These are phyloP conservation scores for Cubamyces sp. DNA, from an alignment of 768 basidiomycete species.

Conservation along the genomic window DNA sequence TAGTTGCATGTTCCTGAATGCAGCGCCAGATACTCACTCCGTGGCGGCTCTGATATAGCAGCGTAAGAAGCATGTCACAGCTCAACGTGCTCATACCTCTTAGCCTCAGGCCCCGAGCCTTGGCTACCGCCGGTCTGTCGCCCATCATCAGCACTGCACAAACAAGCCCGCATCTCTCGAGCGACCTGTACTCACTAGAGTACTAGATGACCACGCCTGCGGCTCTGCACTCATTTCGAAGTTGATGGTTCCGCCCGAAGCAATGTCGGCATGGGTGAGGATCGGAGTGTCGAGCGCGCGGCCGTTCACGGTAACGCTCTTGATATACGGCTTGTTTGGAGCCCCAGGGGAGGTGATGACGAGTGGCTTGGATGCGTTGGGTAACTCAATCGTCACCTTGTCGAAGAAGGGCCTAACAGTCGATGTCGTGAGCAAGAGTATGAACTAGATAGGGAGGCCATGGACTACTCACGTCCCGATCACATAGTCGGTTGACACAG, in stretches of 20 bases:
- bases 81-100: constrained; percentile 19
- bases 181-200: constrained; percentile 23
- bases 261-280: constrained; percentile 65
- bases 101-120: neutral
- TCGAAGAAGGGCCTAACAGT: constrained; percentile 53
- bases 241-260: constrained; percentile 54
- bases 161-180: too few relatives aligned
- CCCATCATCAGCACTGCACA: neutral
- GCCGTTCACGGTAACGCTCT: constrained; percentile 62
- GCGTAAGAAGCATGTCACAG: constrained; percentile 6
- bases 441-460: neutral
- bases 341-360: constrained; percentile 62
- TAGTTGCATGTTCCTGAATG: too few relatives aligned
- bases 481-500: constrained; percentile 74
- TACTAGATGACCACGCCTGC: constrained; percentile 46
- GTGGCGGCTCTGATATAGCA: neutral
- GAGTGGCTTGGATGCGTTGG: constrained; percentile 44
- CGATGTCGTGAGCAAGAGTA: neutral
- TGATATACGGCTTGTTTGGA: constrained; percentile 60
- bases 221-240: constrained; percentile 68
- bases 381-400: constrained; percentile 57
- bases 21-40: too few relatives aligned
- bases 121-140: neutral
- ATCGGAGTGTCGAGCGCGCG: constrained; percentile 45
- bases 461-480: constrained; percentile 63